Evolutionary conservation across 1,284 basidiomycete genomes (phyloP).

Genomic region (Vanrija sp.): DNA sequence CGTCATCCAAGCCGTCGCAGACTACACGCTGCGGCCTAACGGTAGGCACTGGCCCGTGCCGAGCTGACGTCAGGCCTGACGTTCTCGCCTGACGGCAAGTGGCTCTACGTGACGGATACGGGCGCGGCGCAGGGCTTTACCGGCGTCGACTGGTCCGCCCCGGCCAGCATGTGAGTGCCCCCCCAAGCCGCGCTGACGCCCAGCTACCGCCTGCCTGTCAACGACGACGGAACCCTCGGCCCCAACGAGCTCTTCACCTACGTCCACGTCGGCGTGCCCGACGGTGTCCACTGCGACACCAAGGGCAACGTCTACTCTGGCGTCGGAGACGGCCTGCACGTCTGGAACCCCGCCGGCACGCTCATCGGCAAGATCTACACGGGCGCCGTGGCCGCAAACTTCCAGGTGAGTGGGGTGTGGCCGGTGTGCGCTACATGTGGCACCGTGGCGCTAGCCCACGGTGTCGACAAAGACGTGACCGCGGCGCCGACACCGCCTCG

Average conservation of each 20-base stretch:
- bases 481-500: background rate
- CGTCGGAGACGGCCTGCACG: constrained; percentile 67
- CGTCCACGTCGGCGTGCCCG: constrained; percentile 61
- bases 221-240: constrained; percentile 56
- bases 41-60: too few species aligned
- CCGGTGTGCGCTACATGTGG: too few species aligned
- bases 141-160: constrained; percentile 60
- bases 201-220: constrained; percentile 54
- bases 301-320: constrained; percentile 66
- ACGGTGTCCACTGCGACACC: constrained; percentile 58
- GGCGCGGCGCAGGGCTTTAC: constrained; percentile 49
- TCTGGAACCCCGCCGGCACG: constrained; percentile 61
- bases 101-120: constrained; percentile 56
- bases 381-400: constrained; percentile 58
- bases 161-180: constrained; percentile 62
- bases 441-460: background rate
- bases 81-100: constrained; percentile 62
- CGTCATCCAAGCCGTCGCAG: constrained; percentile 63
- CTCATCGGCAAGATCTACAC: constrained; percentile 72
- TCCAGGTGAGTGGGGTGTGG: constrained; percentile 25
- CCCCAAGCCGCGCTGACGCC: background rate
- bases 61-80: constrained; percentile 62
- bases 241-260: constrained; percentile 71
- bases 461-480: background rate
- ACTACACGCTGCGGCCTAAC: constrained; percentile 55